Base-by-base conservation (phyloP, 2,329 filamentous ascomycete genomes). In the Venturia pyrina region DNA sequence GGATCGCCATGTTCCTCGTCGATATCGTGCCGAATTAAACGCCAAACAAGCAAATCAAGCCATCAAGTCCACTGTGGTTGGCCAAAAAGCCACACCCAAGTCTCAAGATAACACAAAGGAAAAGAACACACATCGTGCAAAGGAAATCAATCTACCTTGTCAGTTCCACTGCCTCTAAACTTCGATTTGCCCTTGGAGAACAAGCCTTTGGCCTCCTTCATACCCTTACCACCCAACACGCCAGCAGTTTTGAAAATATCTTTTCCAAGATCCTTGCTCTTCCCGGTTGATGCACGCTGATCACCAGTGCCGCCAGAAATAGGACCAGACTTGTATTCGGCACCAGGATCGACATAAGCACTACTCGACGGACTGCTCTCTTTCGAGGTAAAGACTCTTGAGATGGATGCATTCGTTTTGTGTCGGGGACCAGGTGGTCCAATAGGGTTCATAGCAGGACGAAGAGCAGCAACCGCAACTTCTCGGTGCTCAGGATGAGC, bases 161-260 rank as follows among this genome's bases (percentile, higher is more conserved):
- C 90, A 73, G 77, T 77, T 64, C 77, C 77, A 68, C 87, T 86
- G 69, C 83, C 81, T 75, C 81, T 81, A 72, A 96, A 87, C 77
- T 91, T 93, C 78, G 85, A 93, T 79, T 90, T 93, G 70, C 93
- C 91, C 79, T 96, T 96, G 70, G 89, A 91, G 75, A 97, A 88
- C 69, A 97, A 78, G 64, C 93, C 93, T 80, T 96, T 96, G 62
- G 93, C 92, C 67, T 91, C 91, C 74, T 91, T 92, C 69, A 85
- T 84, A 41, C 86, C 87, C 72, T 88, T 88, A 32, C 86, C 86
- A 67, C 87, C 84, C 67, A 89, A 79, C 21, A 86, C 79, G 64
- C 91, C 91, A 59, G 43, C 65, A 43, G 32, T 32, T 44, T 65
- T 48, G 28, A 43, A 13, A 2, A 93, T 93, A 28, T 89, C 88